phyloP scores from a whole-genome alignment of 1,139 yeast species.

The Candida pseudoviswanathii region DNA sequence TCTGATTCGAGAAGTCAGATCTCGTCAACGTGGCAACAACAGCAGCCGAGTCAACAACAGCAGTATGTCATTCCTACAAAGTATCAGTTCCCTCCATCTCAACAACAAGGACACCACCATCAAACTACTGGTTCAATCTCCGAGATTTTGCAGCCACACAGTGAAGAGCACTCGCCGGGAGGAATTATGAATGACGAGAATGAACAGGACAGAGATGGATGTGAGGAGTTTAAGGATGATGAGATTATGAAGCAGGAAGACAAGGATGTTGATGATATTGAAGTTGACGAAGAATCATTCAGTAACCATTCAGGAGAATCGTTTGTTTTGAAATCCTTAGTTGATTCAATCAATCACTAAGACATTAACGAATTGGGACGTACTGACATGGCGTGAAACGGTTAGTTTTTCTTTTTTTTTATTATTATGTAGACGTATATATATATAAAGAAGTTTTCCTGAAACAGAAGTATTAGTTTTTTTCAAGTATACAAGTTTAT shows the following conservation, averaged over 20 bases:
- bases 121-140: conserved; percentile 4
- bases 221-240: conserved; percentile 1
- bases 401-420: background rate
- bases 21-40: conserved; percentile 4
- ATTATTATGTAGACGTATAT: conserved; percentile 4
- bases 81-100: conserved; percentile 2
- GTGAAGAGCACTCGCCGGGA: conserved; percentile 5
- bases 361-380: too few species aligned
- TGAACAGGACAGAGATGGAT: conserved; percentile 7
- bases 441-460: background rate
- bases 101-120: conserved; percentile 7
- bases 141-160: conserved; percentile 1
- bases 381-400: too few species aligned
- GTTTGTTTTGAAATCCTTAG: conserved; percentile 44
- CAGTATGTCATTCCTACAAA: conserved; percentile 1
- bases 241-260: conserved; percentile 4
- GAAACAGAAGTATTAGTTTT: too few species aligned
- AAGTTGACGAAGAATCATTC: conserved; percentile 4
- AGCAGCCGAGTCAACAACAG: conserved; percentile 8
- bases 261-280: conserved; percentile 2
- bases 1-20: conserved; percentile 9
- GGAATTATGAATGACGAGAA: background rate
- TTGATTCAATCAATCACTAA: conserved; percentile 44
- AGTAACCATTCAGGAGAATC: conserved; percentile 28
- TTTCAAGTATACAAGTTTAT: too few species aligned